phyloP scores from a whole-genome alignment of 106 monocot species.

The Phalaenopsis aphrodite region DNA sequence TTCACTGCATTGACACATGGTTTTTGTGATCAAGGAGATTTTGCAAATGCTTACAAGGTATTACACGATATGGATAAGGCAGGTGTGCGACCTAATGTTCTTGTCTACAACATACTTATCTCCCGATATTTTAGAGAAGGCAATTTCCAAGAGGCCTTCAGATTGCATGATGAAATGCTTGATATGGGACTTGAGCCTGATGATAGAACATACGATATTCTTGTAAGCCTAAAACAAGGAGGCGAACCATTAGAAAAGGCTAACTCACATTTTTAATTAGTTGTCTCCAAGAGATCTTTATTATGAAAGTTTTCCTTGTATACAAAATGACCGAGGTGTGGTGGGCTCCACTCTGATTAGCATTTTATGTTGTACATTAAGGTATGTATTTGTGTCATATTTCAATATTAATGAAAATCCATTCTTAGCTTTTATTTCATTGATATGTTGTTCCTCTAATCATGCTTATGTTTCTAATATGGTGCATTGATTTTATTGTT shows the following conservation, averaged over 20 bases:
- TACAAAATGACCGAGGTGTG: neutral
- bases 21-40: conserved; percentile 34
- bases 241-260: neutral
- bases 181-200: conserved; percentile 52
- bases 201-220: conserved; percentile 52
- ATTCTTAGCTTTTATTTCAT: neutral
- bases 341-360: neutral
- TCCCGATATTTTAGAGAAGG: conserved; percentile 44
- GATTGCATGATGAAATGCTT: conserved; percentile 75
- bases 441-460: neutral
- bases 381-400: neutral
- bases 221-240: conserved; percentile 26
- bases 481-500: too few species aligned
- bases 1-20: conserved; percentile 42
- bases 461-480: neutral
- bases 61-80: conserved; percentile 41
- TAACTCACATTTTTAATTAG: neutral
- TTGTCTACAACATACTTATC: conserved; percentile 51
- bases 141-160: conserved; percentile 46
- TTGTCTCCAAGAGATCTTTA: neutral
- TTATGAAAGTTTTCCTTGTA: neutral
- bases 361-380: neutral
- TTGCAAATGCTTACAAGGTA: conserved; percentile 40
- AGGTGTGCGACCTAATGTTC: conserved; percentile 28
- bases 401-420: neutral